These are phyloP conservation scores for Annulohypoxylon maeteangense DNA, from an alignment of 495 filamentous ascomycete species.

Conservation along the genomic window DNA sequence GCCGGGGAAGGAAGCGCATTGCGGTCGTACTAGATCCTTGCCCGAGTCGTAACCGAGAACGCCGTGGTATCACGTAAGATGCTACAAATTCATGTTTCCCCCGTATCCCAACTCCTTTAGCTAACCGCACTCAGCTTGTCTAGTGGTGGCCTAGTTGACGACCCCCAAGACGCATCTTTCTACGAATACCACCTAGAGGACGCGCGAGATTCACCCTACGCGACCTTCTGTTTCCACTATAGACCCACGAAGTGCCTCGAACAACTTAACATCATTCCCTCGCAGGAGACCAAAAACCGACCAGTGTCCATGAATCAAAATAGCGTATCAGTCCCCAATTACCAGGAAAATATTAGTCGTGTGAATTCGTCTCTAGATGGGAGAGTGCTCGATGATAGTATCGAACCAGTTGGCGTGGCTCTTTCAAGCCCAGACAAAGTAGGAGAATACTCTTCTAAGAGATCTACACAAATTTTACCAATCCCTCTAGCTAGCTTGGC, in stretches of 20 bases:
- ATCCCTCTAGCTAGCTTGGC: background rate
- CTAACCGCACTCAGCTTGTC: constrained; percentile 49
- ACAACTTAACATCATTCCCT: constrained; percentile 53
- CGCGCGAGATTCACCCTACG: constrained; percentile 58
- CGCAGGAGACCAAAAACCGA: constrained; percentile 8
- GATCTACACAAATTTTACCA: constrained; percentile 45
- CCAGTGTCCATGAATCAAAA: constrained; percentile 4
- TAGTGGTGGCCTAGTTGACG: constrained; percentile 58
- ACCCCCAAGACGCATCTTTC: constrained; percentile 58
- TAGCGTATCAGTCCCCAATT: background rate
- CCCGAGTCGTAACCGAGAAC: constrained; percentile 52
- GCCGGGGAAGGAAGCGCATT: constrained; percentile 49
- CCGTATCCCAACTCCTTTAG: background rate
- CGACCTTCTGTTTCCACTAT: constrained; percentile 62
- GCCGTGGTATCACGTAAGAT: constrained; percentile 60
- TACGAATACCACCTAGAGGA: constrained; percentile 61
- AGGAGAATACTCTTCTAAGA: constrained; percentile 44
- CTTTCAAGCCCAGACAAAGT: constrained; percentile 17
- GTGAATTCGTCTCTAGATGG: constrained; percentile 17
- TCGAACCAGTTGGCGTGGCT: background rate
- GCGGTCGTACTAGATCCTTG: constrained; percentile 52
- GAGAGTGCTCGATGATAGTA: constrained; percentile 31
- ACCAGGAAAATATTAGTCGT: background rate
- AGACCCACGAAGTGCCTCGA: constrained; percentile 56
- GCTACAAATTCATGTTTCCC: background rate